A percentile compares a stretch with the other conserved stretches of the same genome.
Evolutionary conservation across 2,329 filamentous ascomycete species (phyloP).

Genomic region (Venturia oleaginea): DNA sequence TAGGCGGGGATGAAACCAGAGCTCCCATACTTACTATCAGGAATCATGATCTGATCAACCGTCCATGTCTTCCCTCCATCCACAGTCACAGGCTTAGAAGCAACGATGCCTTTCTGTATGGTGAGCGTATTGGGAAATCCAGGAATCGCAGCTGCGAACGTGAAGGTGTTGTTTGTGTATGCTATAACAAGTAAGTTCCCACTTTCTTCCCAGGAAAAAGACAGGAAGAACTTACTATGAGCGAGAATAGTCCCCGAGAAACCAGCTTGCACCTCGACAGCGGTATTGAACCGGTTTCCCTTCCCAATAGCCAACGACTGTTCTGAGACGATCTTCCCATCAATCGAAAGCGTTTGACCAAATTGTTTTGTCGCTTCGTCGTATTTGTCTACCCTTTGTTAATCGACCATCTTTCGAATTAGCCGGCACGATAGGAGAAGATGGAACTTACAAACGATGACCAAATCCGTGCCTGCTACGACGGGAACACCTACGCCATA

Average conservation of each 20-base stretch:
- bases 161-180: slow-evolving; percentile 8
- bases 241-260: background rate
- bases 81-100: background rate
- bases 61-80: slow-evolving; percentile 8
- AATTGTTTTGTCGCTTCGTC: slow-evolving; percentile 1
- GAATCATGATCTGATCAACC: slow-evolving; percentile 1
- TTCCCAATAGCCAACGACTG: background rate
- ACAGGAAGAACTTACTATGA: background rate
- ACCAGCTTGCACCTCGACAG: background rate
- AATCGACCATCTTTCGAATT: no score
- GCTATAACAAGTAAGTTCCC: background rate
- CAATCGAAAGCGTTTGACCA: background rate
- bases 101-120: background rate
- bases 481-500: background rate
- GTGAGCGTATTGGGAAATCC: background rate
- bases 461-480: background rate
- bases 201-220: no score
- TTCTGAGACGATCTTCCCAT: background rate
- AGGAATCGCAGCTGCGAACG: background rate
- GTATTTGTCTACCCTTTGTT: background rate
- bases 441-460: no score
- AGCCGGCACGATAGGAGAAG: no score
- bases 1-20: no score
- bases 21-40: background rate
- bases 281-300: slow-evolving; percentile 1